These are phyloP conservation scores for Xylaria sp. DNA, from an alignment of 2,329 filamentous ascomycete genomes.

Conservation along the genomic window DNA sequence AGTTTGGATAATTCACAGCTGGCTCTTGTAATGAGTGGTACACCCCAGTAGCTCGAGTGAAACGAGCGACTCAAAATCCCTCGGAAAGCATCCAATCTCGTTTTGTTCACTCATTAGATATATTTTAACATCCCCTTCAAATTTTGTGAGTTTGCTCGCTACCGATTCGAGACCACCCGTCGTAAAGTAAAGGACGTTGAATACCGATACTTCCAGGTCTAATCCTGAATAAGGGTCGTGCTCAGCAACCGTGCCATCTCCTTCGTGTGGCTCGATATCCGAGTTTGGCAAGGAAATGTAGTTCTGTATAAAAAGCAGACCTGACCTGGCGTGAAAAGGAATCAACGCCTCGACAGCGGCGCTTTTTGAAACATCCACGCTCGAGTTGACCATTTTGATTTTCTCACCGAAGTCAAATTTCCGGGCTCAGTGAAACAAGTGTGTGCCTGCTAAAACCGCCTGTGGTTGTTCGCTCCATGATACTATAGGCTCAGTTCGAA, in stretches of 20 bases:
- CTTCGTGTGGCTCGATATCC: neutral
- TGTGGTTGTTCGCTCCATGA: conserved; percentile 13
- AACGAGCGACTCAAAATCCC: conserved; percentile 17
- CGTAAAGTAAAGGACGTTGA: conserved; percentile 16
- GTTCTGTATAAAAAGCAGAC: conserved; percentile 23
- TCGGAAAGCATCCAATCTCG: conserved; percentile 21
- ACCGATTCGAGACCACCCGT: neutral
- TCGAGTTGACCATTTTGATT: conserved; percentile 16
- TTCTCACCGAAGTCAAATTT: conserved; percentile 10
- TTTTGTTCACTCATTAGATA: conserved; percentile 17
- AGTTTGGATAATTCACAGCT: too few relatives aligned
- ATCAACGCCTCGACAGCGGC: conserved; percentile 6
- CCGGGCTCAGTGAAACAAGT: conserved; percentile 9
- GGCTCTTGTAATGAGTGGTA: conserved; percentile 20
- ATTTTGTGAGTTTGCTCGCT: neutral
- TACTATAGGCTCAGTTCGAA: conserved; percentile 12
- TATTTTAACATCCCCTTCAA: conserved; percentile 13
- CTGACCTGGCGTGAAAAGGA: conserved; percentile 20
- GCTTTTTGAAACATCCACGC: conserved; percentile 23
- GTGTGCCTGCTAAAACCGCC: conserved; percentile 1
- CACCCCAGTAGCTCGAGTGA: conserved; percentile 22
- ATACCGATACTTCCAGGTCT: conserved; percentile 9
- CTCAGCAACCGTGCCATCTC: neutral
- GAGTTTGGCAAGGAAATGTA: conserved; percentile 5
- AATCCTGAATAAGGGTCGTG: conserved; percentile 6